Evolutionary conservation across 768 basidiomycete genomes (phyloP).

Genomic region (Postia placenta): DNA sequence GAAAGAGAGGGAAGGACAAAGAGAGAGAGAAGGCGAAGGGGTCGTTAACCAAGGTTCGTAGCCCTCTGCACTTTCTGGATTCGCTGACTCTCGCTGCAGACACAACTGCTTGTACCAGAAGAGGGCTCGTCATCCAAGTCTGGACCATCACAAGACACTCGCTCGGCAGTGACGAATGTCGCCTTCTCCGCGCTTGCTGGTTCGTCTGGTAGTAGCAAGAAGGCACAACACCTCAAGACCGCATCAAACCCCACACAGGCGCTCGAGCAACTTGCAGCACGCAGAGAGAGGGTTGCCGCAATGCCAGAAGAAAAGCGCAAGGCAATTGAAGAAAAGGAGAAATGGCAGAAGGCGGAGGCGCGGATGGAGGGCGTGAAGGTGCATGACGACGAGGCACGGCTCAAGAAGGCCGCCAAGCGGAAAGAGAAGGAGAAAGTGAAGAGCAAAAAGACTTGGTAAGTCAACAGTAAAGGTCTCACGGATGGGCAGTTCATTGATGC

Average conservation of each 20-base stretch:
- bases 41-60: constrained; percentile 47
- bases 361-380: constrained; percentile 89
- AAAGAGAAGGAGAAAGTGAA: constrained; percentile 87
- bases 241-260: constrained; percentile 83
- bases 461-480: constrained; percentile 3
- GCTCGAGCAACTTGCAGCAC: constrained; percentile 68
- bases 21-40: constrained; percentile 36
- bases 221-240: constrained; percentile 50
- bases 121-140: constrained; percentile 23
- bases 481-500: not conserved
- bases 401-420: constrained; percentile 93
- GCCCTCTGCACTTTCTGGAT: not conserved
- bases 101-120: constrained; percentile 70
- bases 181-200: constrained; percentile 58
- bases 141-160: constrained; percentile 26
- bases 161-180: constrained; percentile 50
- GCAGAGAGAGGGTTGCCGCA: constrained; percentile 69
- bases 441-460: constrained; percentile 82
- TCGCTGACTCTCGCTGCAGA: constrained; percentile 30
- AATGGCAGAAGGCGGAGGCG: constrained; percentile 88
- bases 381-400: constrained; percentile 70
- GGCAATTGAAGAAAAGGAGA: constrained; percentile 71
- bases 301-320: constrained; percentile 83
- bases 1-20: constrained; percentile 41
- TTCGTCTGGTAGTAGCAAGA: constrained; percentile 37